phyloP scores from a whole-genome alignment of 2,329 filamentous ascomycete species.

The Hirsutella rhossiliensis region DNA sequence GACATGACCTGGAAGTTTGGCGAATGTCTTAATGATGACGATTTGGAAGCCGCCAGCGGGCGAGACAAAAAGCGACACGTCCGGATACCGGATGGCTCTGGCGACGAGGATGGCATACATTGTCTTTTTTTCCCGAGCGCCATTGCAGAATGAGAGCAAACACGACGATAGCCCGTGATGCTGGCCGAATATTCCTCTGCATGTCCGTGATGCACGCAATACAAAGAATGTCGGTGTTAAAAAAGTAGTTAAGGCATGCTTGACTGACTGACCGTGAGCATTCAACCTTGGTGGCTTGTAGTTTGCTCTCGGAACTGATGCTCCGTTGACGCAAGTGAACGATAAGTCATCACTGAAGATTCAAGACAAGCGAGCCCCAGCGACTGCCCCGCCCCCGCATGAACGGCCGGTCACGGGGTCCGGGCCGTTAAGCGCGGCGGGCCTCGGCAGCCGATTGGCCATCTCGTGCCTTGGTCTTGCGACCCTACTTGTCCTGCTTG shows the following conservation, averaged over 20 bases:
- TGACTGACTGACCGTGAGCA: too few relatives aligned
- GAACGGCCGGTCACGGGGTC: constrained; percentile 1
- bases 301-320: neutral
- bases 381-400: neutral
- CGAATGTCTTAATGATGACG: neutral
- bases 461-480: too few relatives aligned
- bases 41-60: neutral
- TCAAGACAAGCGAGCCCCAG: neutral
- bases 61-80: neutral
- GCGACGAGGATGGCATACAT: neutral
- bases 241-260: too few relatives aligned
- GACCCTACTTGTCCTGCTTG: too few relatives aligned
- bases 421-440: neutral
- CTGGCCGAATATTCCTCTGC: too few relatives aligned
- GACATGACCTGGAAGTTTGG: neutral
- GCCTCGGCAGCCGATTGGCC: too few relatives aligned
- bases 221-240: too few relatives aligned
- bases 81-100: neutral
- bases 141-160: neutral
- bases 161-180: neutral
- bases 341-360: too few relatives aligned
- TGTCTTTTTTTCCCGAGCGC: neutral
- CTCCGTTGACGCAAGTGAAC: neutral
- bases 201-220: too few relatives aligned
- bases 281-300: too few relatives aligned